Evolutionary conservation across 192 early-diverging fungal species (phyloP), one percentile per base, ranked within the genome.

Genomic region (Geosiphon pyriformis): DNA sequence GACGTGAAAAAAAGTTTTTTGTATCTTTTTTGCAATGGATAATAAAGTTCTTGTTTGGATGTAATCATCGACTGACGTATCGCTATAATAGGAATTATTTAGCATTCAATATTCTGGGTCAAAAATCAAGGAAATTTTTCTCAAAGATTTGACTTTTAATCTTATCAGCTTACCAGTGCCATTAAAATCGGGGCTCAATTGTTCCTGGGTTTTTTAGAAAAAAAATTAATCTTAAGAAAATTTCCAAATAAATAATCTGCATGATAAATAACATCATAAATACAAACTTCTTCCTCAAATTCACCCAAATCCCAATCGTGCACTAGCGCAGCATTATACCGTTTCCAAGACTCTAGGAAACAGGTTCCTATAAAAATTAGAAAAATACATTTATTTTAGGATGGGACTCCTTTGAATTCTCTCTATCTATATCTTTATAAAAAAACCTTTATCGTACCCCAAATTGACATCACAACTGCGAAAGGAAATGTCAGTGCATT

Each of bases 301-400:
- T 83, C 76, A 2, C 62, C 17, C 0, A 82, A 71, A 58, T 86
- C 80, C 88, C 88, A 89, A 15, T 73, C 57, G 42, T 74, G 82
- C 1, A 71, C 70, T 51, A 87, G 48, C n/a, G 61, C 48, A 57
- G 61, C 69, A 34, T 78, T 80, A 67, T 76, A 67, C 10, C 86
- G 73, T 55, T 82, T 83, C 88, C 88, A 88, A 55, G 69, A 84
- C 54, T 87, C 82, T 42, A 90, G 61, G 73, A 78, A 87, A 17
- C 83, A 50, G 1, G 81, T 64, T 2, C 75, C 70, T 65, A 27
- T 26, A 17, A 67, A 34, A 33, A 77, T 55, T 25, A 35, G 18
- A 37, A 23, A 61, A 46, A 27, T n/a, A n/a, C n/a, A n/a, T n/a
- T n/a, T n/a, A n/a, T n/a, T n/a, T n/a, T n/a, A n/a, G n/a, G n/a